These are phyloP conservation scores for Lippia alba DNA, from an alignment of 305 asterid species.

Conservation along the genomic window DNA sequence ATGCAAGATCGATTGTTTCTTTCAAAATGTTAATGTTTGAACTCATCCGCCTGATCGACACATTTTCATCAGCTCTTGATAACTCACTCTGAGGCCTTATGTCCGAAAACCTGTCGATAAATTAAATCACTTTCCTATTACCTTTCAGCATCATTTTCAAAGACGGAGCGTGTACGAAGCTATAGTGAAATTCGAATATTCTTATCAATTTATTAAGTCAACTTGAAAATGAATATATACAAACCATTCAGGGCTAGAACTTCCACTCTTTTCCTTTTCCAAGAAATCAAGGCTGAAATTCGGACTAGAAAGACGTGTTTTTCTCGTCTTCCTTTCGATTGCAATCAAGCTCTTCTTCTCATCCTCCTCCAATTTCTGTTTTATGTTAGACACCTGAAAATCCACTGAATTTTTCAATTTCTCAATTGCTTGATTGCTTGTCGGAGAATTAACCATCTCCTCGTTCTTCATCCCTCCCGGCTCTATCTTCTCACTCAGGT, in stretches of 20 bases:
- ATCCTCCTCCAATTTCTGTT: conserved; percentile 61
- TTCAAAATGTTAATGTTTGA: conserved; percentile 67
- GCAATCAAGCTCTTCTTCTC: conserved; percentile 39
- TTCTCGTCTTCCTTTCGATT: conserved; percentile 36
- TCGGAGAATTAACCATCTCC: conserved; percentile 28
- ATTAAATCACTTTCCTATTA: too few relatives aligned
- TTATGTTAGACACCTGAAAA: conserved; percentile 60
- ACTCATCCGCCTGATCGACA: conserved; percentile 61
- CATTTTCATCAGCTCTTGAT: conserved; percentile 44
- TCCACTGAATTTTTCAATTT: conserved; percentile 56
- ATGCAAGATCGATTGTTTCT: conserved; percentile 65
- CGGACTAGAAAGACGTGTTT: conserved; percentile 48
- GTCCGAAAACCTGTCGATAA: conserved; percentile 30
- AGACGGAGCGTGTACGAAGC: too few relatives aligned
- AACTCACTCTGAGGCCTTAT: conserved; percentile 29
- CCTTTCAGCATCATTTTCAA: too few relatives aligned
- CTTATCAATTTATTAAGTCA: neutral
- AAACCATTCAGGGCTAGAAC: neutral
- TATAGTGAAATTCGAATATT: too few relatives aligned
- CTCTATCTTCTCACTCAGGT: conserved; percentile 47
- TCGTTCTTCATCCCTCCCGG: conserved; percentile 37
- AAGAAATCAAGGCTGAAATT: conserved; percentile 44
- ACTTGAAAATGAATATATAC: too few relatives aligned
- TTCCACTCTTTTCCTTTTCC: conserved; percentile 36
- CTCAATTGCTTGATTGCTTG: conserved; percentile 17